A percentile compares a stretch with the other conserved stretches of the same genome.
phyloP scores from a whole-genome alignment of 1,284 basidiomycete species.

The Moesziomyces sp. region DNA sequence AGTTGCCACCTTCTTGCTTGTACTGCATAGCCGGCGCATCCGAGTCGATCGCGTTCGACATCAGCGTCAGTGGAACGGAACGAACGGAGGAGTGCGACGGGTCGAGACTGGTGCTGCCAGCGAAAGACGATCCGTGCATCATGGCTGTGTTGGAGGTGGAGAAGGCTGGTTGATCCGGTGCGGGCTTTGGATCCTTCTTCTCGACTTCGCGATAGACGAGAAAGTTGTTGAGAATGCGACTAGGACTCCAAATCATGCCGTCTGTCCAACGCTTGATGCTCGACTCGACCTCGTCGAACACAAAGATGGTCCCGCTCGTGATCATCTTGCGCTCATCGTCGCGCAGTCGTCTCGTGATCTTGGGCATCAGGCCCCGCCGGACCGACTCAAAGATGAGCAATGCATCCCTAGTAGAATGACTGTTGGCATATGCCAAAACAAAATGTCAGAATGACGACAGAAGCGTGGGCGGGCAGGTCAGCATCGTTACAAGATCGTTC shows the following conservation, averaged over 20 bases:
- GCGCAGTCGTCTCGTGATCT: slow-evolving; percentile 91
- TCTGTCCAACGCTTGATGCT: slow-evolving; percentile 99
- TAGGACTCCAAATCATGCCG: slow-evolving; percentile 91
- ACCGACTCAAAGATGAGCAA: slow-evolving; percentile 95
- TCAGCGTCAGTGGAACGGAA: slow-evolving; percentile 32
- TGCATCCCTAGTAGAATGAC: slow-evolving; percentile 93
- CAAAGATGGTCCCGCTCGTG: slow-evolving; percentile 91
- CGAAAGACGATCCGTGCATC: slow-evolving; percentile 13
- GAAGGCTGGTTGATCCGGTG: slow-evolving; percentile 31
- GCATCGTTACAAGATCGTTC: no score
- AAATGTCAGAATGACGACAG: background rate
- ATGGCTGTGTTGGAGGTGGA: slow-evolving; percentile 22
- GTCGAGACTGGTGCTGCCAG: slow-evolving; percentile 4
- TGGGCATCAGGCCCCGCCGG: slow-evolving; percentile 85
- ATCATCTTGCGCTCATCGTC: slow-evolving; percentile 91
- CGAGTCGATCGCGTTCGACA: slow-evolving; percentile 25
- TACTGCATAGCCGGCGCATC: slow-evolving; percentile 21
- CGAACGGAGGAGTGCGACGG: slow-evolving; percentile 12
- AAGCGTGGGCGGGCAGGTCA: background rate
- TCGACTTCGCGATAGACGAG: slow-evolving; percentile 71
- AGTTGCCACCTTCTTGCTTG: slow-evolving; percentile 20
- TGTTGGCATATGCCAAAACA: slow-evolving; percentile 67
- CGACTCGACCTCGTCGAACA: slow-evolving; percentile 96
- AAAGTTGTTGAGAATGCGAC: slow-evolving; percentile 91
- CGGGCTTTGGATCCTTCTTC: slow-evolving; percentile 48